Evolutionary conservation across 495 filamentous ascomycete species (phyloP).

Genomic region (Hyaloscypha bicolor): DNA sequence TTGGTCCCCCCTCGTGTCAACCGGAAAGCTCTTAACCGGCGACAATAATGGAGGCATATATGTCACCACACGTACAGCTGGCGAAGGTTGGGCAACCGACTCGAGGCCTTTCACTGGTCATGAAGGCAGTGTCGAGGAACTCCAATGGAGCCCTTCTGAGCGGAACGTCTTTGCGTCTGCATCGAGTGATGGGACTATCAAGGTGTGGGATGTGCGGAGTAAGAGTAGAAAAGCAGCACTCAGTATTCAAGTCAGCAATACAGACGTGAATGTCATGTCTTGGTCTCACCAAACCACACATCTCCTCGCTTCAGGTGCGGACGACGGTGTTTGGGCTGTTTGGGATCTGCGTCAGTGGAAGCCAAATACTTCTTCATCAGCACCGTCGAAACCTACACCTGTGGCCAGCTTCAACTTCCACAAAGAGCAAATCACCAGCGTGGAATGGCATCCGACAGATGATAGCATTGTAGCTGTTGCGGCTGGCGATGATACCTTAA

Average conservation of each 20-base stretch:
- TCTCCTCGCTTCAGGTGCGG: slow-evolving; percentile 88
- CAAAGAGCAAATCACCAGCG: slow-evolving; percentile 89
- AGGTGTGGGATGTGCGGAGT: slow-evolving; percentile 91
- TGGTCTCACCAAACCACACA: slow-evolving; percentile 88
- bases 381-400: slow-evolving; percentile 57
- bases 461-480: slow-evolving; percentile 93
- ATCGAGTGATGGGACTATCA: slow-evolving; percentile 89
- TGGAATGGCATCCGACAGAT: slow-evolving; percentile 97
- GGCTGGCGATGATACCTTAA: slow-evolving; percentile 90
- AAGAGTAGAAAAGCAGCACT: slow-evolving; percentile 84
- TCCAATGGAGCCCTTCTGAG: slow-evolving; percentile 95
- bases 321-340: slow-evolving; percentile 92
- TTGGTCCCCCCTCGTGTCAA: slow-evolving; percentile 77
- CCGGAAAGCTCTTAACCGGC: slow-evolving; percentile 86
- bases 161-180: slow-evolving; percentile 90
- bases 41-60: slow-evolving; percentile 91
- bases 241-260: slow-evolving; percentile 77
- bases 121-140: slow-evolving; percentile 82
- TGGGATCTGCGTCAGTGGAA: slow-evolving; percentile 98
- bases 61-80: slow-evolving; percentile 78
- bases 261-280: slow-evolving; percentile 93
- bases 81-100: slow-evolving; percentile 85
- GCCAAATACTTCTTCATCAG: slow-evolving; percentile 50
- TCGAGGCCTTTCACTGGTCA: slow-evolving; percentile 80
- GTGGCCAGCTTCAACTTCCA: slow-evolving; percentile 93